Base-by-base conservation (phyloP, 495 filamentous ascomycete genomes). In the Parmelia sp. region DNA sequence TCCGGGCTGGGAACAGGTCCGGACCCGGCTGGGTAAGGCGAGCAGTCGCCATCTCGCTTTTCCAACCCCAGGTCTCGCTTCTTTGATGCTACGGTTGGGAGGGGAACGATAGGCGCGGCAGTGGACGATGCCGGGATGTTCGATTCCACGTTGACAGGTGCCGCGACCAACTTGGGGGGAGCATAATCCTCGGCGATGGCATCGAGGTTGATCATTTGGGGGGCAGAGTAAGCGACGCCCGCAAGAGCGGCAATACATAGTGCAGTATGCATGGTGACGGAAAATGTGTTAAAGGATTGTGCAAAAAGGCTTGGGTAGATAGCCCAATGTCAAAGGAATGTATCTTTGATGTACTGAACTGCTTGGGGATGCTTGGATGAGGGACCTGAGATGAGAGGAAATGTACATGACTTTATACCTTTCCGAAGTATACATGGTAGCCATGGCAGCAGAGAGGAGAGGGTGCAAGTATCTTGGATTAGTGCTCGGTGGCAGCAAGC, bases 11-110 rank as follows among this genome's bases (percentile, higher is more conserved):
- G 51, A 19, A 55, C 51, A 21, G 51, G 51, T 55, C 51, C 51
- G 17, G 51, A 55, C 29, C 51, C 51, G 27, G 29, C 29, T 33
- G 51, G 51, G 51, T 55, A 55, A 19, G 51, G 51, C 29, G 51
- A 55, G 51, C 51, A 55, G 17, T 55, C 51, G 51, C 51, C 51
- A 33, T 55, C 51, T 55, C 51, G 51, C 19, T 55, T 55, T 33
- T 55, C 51, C 29, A 55, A 27, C 7, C 19, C 19, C 21, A 55
- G 51, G 51, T 55, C 51, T 31, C 51, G 51, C 51, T 55, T 55
- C 29, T 55, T 55, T 9, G 51, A 27, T n/a, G 51, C 21, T 55
- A 17, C 0, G 51, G 27, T 55, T 17, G 9, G 27, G 51, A 55
- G 51, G 27, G 51, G 51, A n/a, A 19, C 0, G 29, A 55, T 35